phyloP scores from a whole-genome alignment of 352 stramenopile species.

The Thalassiosira oceanica region DNA sequence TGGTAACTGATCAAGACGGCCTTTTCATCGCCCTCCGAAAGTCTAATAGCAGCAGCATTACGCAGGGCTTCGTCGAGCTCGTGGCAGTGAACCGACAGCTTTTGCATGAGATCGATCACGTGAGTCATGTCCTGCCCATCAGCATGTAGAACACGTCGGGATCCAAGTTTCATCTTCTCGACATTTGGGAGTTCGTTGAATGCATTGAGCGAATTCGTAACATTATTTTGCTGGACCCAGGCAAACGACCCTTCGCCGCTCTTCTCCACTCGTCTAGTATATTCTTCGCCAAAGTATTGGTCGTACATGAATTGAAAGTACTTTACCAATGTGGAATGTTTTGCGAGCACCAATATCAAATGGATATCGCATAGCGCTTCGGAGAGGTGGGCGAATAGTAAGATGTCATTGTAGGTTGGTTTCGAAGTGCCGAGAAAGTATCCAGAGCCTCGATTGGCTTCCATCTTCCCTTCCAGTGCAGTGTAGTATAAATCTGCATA shows the following conservation, averaged over 20 bases:
- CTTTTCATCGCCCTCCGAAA: conserved; percentile 46
- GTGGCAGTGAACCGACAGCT: conserved; percentile 50
- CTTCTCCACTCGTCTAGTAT: not conserved
- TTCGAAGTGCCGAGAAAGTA: conserved; percentile 35
- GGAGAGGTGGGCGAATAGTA: conserved; percentile 67
- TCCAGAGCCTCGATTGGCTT: not conserved
- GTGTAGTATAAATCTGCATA: conserved; percentile 34
- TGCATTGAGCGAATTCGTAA: conserved; percentile 55
- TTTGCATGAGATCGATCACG: conserved; percentile 66
- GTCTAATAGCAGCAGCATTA: too few species aligned
- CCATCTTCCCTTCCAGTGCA: conserved; percentile 27
- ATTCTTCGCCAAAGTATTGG: conserved; percentile 48
- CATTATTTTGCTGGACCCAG: conserved; percentile 49
- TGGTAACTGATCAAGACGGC: conserved; percentile 22
- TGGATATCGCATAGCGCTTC: conserved; percentile 70
- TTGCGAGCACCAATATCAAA: conserved; percentile 59
- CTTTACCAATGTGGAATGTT: conserved; percentile 48
- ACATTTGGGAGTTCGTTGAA: conserved; percentile 58
- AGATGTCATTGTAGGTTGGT: conserved; percentile 44
- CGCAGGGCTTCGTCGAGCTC: not conserved
- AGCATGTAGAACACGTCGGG: too few species aligned
- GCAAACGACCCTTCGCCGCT: not conserved
- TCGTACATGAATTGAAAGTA: conserved; percentile 68
- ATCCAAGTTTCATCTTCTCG: not conserved
- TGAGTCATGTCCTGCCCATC: conserved; percentile 26